Base-by-base conservation (phyloP, 345 rosid species). In the Pelargonium nanum region DNA sequence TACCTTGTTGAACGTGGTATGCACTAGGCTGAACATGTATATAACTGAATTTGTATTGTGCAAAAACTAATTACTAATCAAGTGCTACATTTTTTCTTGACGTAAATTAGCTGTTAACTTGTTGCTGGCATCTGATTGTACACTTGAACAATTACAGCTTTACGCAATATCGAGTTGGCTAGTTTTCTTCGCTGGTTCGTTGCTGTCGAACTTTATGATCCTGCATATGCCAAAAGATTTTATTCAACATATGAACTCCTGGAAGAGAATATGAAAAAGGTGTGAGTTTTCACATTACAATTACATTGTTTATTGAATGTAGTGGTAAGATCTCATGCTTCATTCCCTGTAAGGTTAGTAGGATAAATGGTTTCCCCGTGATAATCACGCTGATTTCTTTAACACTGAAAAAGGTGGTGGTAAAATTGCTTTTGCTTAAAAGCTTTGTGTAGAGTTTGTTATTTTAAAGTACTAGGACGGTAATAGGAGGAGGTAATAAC, bases 121-220 rank as follows among this genome's bases (percentile, higher is more conserved):
- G 26, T 25, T 26, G 62, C 57, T 71, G 24, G 60, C 50, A 70
- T 79, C 66, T 68, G 59, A 74, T 53, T 34, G 20, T 60, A 54
- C 64, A 53, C 56, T 65, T 80, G 55, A 53, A 67, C 68, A 71
- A 67, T 77, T 65, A 45, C 89, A 93, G 99, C 97, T 45, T 66
- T 83, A 57, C 75, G 76, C 66, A 89, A 93, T 75, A 83, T 93
- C 19, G 97, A 85, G 71, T 67, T 93, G 83, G 97, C 97, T 65
- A 87, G 97, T 80, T 93, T 80, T 75, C 89, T 93, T 57, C 90
- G 97, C 44, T 87, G 99, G 99, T 93, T 77, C 77, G 96, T 93
- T 30, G 81, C 85, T 75, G 99, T 87, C 64, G 99, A 93, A 70
- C 81, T 93, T 74, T 77, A 81, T 69, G 99, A 93, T 66, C 94